Percentiles rank a stretch among this genome's conserved stretches.
Conservation (phyloP, 2,329 filamentous ascomycete genomes). For the Sclerotinia glacialis region DNA sequence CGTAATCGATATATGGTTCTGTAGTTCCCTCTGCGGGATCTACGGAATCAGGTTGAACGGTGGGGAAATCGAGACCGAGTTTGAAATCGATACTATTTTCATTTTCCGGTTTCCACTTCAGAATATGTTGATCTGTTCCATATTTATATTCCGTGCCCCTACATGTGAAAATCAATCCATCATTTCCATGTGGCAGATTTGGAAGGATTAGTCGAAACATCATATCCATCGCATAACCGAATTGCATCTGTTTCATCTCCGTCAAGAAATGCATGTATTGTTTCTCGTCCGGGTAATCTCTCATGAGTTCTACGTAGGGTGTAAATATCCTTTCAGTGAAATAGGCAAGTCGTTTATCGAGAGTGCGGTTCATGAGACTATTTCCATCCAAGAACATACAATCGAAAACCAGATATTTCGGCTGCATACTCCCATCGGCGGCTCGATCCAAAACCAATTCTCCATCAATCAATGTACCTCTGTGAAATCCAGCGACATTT, state of each 20-base stretch:
- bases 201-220: constrained; percentile 90
- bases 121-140: constrained; percentile 87
- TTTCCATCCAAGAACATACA: constrained; percentile 78
- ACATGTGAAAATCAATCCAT: constrained; percentile 98
- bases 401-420: constrained; percentile 91
- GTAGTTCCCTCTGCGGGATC: constrained; percentile 66
- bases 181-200: constrained; percentile 84
- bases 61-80: constrained; percentile 72
- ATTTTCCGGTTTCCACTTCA: constrained; percentile 96
- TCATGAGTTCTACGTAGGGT: constrained; percentile 63
- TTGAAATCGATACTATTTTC: constrained; percentile 96
- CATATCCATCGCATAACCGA: constrained; percentile 83
- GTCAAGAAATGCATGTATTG: constrained; percentile 74
- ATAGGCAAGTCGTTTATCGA: constrained; percentile 87
- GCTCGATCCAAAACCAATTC: constrained; percentile 87
- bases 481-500: constrained; percentile 67
- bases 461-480: constrained; percentile 81
- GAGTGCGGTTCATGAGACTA: constrained; percentile 70
- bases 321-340: constrained; percentile 75
- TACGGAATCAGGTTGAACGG: constrained; percentile 62
- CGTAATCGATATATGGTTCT: constrained; percentile 71
- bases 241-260: constrained; percentile 84
- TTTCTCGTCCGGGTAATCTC: constrained; percentile 66
- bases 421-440: constrained; percentile 62
- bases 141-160: constrained; percentile 79